Conservation (phyloP, 2,329 filamentous ascomycete species). For the Paracamarosporium sp. region DNA sequence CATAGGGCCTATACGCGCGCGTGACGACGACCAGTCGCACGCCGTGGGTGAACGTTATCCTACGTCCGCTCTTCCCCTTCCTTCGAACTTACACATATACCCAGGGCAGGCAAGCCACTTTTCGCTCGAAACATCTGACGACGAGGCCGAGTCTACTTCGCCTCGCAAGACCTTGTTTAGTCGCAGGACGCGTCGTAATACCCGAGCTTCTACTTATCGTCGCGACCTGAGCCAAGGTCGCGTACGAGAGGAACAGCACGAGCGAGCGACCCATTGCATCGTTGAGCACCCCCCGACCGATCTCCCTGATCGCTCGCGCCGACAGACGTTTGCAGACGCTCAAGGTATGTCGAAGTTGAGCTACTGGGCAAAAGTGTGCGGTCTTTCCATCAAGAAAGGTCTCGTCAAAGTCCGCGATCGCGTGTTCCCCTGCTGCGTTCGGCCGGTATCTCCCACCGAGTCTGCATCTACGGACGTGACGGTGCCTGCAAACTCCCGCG, state of each 20-base stretch:
- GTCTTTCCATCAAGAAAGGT: neutral
- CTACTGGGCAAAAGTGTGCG: neutral
- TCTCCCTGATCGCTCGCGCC: neutral
- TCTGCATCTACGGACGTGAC: neutral
- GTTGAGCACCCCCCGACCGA: neutral
- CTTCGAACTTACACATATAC: slow-evolving; percentile 44
- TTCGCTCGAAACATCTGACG: slow-evolving; percentile 34
- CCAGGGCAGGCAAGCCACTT: slow-evolving; percentile 18
- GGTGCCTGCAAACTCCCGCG: neutral
- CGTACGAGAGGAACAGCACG: slow-evolving; percentile 1
- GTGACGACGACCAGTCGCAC: slow-evolving; percentile 35
- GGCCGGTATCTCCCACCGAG: neutral
- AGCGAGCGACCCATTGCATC: neutral
- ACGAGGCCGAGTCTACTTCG: slow-evolving; percentile 26
- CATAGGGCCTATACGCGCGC: slow-evolving; percentile 24
- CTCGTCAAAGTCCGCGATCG: neutral
- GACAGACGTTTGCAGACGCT: neutral
- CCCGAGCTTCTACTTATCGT: neutral
- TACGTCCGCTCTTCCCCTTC: slow-evolving; percentile 53
- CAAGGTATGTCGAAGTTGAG: neutral
- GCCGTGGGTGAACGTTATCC: slow-evolving; percentile 58
- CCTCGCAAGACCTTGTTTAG: slow-evolving; percentile 30
- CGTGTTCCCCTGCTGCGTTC: neutral
- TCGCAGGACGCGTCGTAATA: slow-evolving; percentile 24
- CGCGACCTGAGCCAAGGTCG: neutral